phyloP scores from a whole-genome alignment of 2,329 filamentous ascomycete species.

The Penicillium sp. region DNA sequence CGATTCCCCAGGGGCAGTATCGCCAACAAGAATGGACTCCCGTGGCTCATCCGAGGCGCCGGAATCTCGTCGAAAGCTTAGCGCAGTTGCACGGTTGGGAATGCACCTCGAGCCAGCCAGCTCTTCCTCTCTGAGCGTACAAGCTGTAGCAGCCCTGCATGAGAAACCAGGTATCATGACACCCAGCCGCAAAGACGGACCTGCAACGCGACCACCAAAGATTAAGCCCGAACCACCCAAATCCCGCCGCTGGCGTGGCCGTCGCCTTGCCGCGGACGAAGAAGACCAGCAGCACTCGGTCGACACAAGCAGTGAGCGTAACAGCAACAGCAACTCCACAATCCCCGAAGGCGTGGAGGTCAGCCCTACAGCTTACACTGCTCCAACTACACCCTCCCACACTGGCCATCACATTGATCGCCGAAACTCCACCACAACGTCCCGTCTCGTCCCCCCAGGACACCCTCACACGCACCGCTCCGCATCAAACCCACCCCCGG shows the following conservation, averaged over 20 bases:
- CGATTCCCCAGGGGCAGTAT: conserved; percentile 50
- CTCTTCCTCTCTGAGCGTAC: conserved; percentile 73
- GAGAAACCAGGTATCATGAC: conserved; percentile 83
- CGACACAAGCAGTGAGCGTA: conserved; percentile 23
- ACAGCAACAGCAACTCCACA: conserved; percentile 12
- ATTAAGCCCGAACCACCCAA: conserved; percentile 45
- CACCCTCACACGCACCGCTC: conserved; percentile 30
- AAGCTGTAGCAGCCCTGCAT: conserved; percentile 74
- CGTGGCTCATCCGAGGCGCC: conserved; percentile 22
- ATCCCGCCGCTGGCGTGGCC: conserved; percentile 44
- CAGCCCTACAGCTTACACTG: conserved; percentile 6
- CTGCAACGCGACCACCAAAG: conserved; percentile 26
- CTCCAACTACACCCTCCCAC: conserved; percentile 3
- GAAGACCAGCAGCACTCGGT: conserved; percentile 22
- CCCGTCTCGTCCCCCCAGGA: conserved; percentile 24
- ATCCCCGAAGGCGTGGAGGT: conserved; percentile 28
- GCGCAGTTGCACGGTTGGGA: conserved; percentile 51
- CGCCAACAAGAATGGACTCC: conserved; percentile 37
- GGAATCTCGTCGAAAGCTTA: conserved; percentile 21
- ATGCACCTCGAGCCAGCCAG: conserved; percentile 69
- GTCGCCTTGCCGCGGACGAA: conserved; percentile 34
- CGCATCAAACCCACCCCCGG: conserved; percentile 39
- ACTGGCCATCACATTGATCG: conserved; percentile 8
- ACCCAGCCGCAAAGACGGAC: conserved; percentile 61
- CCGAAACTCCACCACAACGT: conserved; percentile 25